A percentile compares a stretch with the other conserved stretches of the same genome.
phyloP scores from a whole-genome alignment of 345 rosid species.

The Firmiana major region DNA sequence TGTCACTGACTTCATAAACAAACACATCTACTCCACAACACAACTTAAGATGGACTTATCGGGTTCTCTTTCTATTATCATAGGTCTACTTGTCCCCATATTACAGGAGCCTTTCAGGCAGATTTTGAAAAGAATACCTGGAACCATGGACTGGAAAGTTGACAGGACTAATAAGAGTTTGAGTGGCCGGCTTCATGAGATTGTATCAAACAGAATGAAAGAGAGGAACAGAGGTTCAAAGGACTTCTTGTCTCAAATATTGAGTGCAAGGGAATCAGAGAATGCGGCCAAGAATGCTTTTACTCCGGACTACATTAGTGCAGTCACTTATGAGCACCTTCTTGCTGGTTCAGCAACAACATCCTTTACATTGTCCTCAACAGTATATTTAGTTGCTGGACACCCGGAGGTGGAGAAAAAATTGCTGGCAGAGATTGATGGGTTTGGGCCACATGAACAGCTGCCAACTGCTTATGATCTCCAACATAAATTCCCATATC shows the following conservation, averaged over 20 bases:
- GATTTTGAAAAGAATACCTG: constrained; percentile 75
- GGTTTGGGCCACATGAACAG: constrained; percentile 50
- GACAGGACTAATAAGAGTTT: constrained; percentile 53
- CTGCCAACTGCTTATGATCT: constrained; percentile 64
- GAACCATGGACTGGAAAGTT: constrained; percentile 84
- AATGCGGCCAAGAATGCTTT: constrained; percentile 44
- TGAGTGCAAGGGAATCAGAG: constrained; percentile 65
- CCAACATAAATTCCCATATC: constrained; percentile 67
- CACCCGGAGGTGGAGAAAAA: constrained; percentile 70
- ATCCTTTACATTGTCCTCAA: constrained; percentile 69
- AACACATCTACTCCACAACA: constrained; percentile 86
- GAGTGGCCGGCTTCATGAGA: constrained; percentile 60
- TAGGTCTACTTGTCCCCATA: constrained; percentile 68
- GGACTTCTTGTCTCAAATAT: constrained; percentile 71
- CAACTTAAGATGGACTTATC: constrained; percentile 92
- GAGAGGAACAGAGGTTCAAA: constrained; percentile 47
- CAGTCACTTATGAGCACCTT: constrained; percentile 87
- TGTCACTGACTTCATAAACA: constrained; percentile 65
- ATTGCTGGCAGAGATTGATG: constrained; percentile 69
- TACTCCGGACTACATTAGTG: constrained; percentile 69
- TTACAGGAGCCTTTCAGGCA: constrained; percentile 88
- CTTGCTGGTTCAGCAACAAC: constrained; percentile 94
- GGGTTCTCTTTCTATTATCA: constrained; percentile 70
- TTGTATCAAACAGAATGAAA: constrained; percentile 60
- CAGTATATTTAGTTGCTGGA: constrained; percentile 63